phyloP scores from a whole-genome alignment of 345 rosid species.

The Gossypium sturtianum region DNA sequence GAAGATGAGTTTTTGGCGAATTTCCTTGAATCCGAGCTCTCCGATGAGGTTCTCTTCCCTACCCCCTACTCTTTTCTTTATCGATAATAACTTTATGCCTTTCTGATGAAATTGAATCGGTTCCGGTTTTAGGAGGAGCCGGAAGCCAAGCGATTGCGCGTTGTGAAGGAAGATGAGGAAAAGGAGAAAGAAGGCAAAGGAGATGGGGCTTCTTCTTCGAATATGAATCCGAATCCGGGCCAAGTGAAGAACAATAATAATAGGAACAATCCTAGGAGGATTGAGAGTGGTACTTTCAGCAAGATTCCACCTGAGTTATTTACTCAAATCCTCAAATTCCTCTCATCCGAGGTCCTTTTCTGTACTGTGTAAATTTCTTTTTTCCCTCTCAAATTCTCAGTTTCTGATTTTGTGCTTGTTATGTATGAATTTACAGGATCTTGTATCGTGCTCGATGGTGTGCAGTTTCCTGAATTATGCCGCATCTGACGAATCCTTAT shows the following conservation, averaged over 20 bases:
- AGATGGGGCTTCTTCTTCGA: constrained; percentile 9
- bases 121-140: constrained; percentile 37
- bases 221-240: constrained; percentile 11
- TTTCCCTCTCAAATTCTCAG: neutral
- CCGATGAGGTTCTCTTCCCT: constrained; percentile 35
- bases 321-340: constrained; percentile 79
- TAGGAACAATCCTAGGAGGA: constrained; percentile 28
- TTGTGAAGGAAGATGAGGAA: constrained; percentile 20
- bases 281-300: constrained; percentile 64
- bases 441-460: constrained; percentile 70
- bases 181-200: neutral
- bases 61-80: neutral
- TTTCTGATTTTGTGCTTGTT: neutral
- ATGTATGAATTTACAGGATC: constrained; percentile 49
- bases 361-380: neutral
- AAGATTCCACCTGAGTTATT: constrained; percentile 77
- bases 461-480: constrained; percentile 71
- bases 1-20: constrained; percentile 64
- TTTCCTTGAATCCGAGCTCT: constrained; percentile 73
- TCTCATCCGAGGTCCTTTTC: constrained; percentile 71
- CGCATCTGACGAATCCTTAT: constrained; percentile 83
- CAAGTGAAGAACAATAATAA: constrained; percentile 16
- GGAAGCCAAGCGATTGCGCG: constrained; percentile 41
- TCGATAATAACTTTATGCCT: neutral
- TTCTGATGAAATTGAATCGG: neutral